Conservation (phyloP, 306 rosid genomes). For the Cicer yamashitae region DNA sequence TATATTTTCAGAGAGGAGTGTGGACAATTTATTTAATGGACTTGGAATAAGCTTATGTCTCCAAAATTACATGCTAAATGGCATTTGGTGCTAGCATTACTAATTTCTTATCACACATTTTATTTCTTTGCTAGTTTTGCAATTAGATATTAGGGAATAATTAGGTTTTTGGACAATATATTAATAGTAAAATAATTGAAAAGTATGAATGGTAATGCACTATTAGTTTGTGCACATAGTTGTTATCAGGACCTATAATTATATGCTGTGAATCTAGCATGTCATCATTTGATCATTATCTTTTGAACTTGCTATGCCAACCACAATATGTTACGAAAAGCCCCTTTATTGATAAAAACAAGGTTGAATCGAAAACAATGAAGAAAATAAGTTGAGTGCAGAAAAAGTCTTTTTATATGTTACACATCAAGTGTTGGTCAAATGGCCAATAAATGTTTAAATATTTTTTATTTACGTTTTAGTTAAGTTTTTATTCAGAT, state of each 20-base stretch:
- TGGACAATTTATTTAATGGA: background rate
- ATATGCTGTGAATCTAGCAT: slow-evolving; percentile 22
- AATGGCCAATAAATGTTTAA: slow-evolving; percentile 16
- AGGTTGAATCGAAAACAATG: slow-evolving; percentile 27
- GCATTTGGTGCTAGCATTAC: slow-evolving; percentile 2
- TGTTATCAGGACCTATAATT: slow-evolving; percentile 19
- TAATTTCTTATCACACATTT: background rate
- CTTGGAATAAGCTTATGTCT: slow-evolving; percentile 26
- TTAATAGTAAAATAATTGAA: slow-evolving; percentile 19
- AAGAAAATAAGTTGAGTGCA: slow-evolving; percentile 1
- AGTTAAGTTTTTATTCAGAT: slow-evolving; percentile 13
- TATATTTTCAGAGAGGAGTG: slow-evolving; percentile 25
- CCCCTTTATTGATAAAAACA: slow-evolving; percentile 21
- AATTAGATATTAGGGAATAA: slow-evolving; percentile 19
- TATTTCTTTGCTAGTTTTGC: slow-evolving; percentile 20
- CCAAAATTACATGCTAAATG: slow-evolving; percentile 36
- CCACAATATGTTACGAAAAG: background rate
- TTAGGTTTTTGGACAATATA: slow-evolving; percentile 15
- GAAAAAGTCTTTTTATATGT: background rate
- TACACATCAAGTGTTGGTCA: slow-evolving; percentile 24
- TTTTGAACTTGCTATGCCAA: slow-evolving; percentile 23
- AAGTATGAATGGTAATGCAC: slow-evolving; percentile 36
- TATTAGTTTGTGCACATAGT: slow-evolving; percentile 16
- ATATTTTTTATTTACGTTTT: slow-evolving; percentile 5
- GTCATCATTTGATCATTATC: slow-evolving; percentile 17